Conservation (phyloP, 1,284 basidiomycete genomes). For the Fomitopsis palustris region DNA sequence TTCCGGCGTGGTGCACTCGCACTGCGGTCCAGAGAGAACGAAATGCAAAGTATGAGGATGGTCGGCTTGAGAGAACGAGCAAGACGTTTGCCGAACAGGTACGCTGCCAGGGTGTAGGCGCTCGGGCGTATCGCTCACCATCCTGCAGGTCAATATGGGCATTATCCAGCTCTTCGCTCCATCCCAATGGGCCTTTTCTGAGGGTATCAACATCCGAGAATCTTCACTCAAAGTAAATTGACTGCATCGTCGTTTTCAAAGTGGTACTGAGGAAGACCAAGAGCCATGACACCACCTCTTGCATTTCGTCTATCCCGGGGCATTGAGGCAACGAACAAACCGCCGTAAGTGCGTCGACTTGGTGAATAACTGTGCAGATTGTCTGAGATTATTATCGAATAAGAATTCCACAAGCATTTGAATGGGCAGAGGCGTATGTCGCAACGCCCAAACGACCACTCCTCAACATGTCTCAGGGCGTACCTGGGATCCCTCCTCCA, state of each 20-base stretch:
- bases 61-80: neutral
- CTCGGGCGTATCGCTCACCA: constrained; percentile 3
- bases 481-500: constrained; percentile 67
- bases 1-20: neutral
- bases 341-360: constrained; percentile 11
- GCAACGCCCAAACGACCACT: constrained; percentile 45
- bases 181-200: neutral
- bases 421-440: constrained; percentile 57
- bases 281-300: constrained; percentile 4
- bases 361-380: too few relatives aligned
- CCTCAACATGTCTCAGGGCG: constrained; percentile 78
- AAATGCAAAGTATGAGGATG: neutral
- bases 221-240: neutral
- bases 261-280: neutral
- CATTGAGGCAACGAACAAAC: constrained; percentile 9
- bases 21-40: neutral
- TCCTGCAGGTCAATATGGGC: neutral
- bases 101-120: neutral
- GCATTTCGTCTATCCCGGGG: constrained; percentile 10
- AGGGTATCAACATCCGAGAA: neutral
- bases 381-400: too few relatives aligned
- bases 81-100: neutral
- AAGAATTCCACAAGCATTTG: constrained; percentile 68
- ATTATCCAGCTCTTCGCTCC: neutral
- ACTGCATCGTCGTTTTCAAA: neutral